Evolutionary conservation across 176 grass and related monocot species (phyloP), one percentile per base, ranked within the genome.

Genomic region (Hyparrhenia diplandra): DNA sequence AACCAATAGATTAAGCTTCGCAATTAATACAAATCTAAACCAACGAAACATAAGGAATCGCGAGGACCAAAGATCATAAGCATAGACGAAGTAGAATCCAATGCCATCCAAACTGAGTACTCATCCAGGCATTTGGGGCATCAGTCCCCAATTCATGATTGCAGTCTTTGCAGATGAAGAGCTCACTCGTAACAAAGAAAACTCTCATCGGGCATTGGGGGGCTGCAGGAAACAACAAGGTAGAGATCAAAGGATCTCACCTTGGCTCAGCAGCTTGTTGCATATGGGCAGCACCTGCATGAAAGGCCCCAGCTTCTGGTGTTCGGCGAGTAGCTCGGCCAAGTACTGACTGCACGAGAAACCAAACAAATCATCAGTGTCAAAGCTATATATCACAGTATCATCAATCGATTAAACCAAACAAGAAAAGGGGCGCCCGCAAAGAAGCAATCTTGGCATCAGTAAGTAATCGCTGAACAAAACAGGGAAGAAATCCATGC

Each of bases 261-360:
- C 96, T 95, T 95, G 96, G 65, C 88, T 91, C 82, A 99, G 36
- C 57, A 99, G 69, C 69, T 91, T 94, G 77, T 87, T 90, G 90
- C 96, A 99, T 89, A 95, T 88, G 30, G 96, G 96, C 86, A 99
- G 76, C 69, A 99, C 87, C 91, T 95, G 96, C 92, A 93, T 91
- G 90, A 99, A 99, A 46, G 96, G 96, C 8, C 90, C 96, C 46
- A 99, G 88, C 80, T 99, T 95, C 82, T 99, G 92, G 82, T 95
- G 90, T 74, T 99, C 96, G 14, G 88, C 90, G 57, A 99, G 89
- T 62, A 99, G 75, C 88, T 99, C 92, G 34, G 92, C 88, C 82
- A 99, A 62, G 73, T 95, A 99, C 49, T 99, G 90, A 77, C 96
- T 95, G 87, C 61, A 84, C 61, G 81, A 74, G 42, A 84, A 42